These are phyloP conservation scores for Chalciporus sp. DNA, from an alignment of 1,284 basidiomycete species.

Conservation along the genomic window DNA sequence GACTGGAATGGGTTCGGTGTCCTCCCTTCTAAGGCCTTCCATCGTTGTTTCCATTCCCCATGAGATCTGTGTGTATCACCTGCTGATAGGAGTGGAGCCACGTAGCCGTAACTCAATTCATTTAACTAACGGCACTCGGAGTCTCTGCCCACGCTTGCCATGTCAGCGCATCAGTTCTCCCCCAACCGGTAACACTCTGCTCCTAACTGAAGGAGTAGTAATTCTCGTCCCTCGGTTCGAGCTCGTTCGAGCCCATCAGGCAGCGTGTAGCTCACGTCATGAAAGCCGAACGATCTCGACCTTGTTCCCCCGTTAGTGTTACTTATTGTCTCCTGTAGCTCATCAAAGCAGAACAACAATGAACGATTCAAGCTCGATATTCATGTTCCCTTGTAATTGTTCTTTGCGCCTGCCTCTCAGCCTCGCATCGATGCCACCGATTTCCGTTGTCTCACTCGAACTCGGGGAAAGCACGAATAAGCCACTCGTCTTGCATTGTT, in stretches of 20 bases:
- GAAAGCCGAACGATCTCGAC: background rate
- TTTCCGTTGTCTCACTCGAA: background rate
- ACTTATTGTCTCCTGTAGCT: background rate
- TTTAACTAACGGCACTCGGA: conserved; percentile 2
- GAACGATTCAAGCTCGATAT: background rate
- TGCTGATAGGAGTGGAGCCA: conserved; percentile 31
- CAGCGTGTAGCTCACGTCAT: background rate
- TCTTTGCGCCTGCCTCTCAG: background rate
- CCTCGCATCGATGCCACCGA: background rate
- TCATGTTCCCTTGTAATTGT: background rate
- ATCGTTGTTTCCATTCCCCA: conserved; percentile 4
- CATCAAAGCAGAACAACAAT: background rate
- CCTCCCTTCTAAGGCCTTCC: background rate
- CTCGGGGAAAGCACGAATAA: background rate
- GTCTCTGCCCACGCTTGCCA: background rate
- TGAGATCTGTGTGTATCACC: conserved; percentile 21
- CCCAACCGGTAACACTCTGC: conserved; percentile 2
- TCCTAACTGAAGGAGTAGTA: no score
- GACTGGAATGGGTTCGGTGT: background rate
- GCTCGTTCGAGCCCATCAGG: background rate
- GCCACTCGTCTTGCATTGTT: background rate
- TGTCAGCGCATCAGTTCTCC: conserved; percentile 1
- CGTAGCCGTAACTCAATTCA: conserved; percentile 11
- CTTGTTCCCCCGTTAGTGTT: background rate
- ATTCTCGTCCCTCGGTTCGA: background rate